Evolutionary conservation across 2,329 filamentous ascomycete genomes (phyloP), one percentile per base, ranked within the genome.

Genomic region (Monosporascus sp.): DNA sequence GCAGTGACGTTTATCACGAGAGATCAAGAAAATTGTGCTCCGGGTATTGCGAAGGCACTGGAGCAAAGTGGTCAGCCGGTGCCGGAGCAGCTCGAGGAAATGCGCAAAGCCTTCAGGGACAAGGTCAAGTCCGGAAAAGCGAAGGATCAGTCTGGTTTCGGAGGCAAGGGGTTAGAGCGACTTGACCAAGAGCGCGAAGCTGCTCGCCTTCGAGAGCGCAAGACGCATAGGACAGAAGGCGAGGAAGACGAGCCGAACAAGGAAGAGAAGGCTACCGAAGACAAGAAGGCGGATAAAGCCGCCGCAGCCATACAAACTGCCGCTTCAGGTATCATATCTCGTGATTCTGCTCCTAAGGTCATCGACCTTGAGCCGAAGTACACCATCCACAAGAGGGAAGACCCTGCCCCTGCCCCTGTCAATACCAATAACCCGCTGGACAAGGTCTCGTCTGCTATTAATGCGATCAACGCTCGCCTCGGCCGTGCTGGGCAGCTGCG

Each of bases 41-140:
- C 89, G 11, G 91, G 95, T 61, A 90, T 97, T 56, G 86, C 87
- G 54, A 96, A 95, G 71, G 94, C 94, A 7, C 76, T 97, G n/a
- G 90, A 89, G 68, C 90, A 97, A 71, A 96, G 91, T 69, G 90
- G 87, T 5, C 89, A 96, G 68, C 79, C 86, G 9, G 80, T 97
- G 0, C 92, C 94, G 1, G 87, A 90, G 59, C 75, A 77, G 37
- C 73, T 87, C 14, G 74, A 78, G 37, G 81, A 84, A 62, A 86
- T 87, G 83, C 78, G 82, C 57, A 86, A 85, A 65, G 78, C 82
- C 1, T 96, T 95, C 72, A 81, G 87, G 54, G 89, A 95, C 62
- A 97, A 97, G 72, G 89, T 97, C 65, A 96, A 96, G 72, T 81
- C 87, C 7, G 94, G 93, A 48, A 94, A 95, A 68, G 91, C 91